Percentiles rank a stretch among this genome's conserved stretches.
Conservation (phyloP, 371 early-diverging fungal species). For the Sporodiniella umbellata region DNA sequence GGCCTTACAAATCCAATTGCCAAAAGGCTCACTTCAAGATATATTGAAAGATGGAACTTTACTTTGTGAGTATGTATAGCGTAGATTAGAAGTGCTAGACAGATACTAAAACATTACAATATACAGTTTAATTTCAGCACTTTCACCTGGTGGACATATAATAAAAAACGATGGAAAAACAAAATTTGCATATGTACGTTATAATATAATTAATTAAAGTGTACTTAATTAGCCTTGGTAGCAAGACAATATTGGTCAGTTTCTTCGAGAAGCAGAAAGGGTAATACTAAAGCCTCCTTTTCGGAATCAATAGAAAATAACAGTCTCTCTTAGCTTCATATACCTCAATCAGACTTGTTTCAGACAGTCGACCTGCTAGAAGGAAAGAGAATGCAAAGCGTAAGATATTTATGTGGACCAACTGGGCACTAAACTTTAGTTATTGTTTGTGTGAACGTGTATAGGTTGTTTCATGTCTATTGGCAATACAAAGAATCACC, state of each 20-base stretch:
- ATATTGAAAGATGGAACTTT: slow-evolving; percentile 43
- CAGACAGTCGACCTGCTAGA: slow-evolving; percentile 93
- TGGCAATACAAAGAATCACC: slow-evolving; percentile 19
- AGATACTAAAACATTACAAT: not conserved
- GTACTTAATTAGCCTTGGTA: slow-evolving; percentile 14
- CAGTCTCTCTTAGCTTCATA: slow-evolving; percentile 64
- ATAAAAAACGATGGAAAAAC: slow-evolving; percentile 19
- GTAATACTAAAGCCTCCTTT: slow-evolving; percentile 24
- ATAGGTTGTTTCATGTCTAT: slow-evolving; percentile 13
- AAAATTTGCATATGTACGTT: slow-evolving; percentile 19
- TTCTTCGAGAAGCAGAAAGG: slow-evolving; percentile 57
- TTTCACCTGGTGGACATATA: slow-evolving; percentile 16
- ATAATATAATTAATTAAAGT: not conserved
- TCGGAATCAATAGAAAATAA: too few relatives aligned
- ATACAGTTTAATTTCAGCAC: slow-evolving; percentile 10
- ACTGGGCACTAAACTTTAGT: not conserved
- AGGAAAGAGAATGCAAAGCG: slow-evolving; percentile 82
- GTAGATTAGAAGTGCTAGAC: not conserved
- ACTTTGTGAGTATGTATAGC: slow-evolving; percentile 39
- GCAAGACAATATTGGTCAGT: slow-evolving; percentile 82
- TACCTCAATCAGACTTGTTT: slow-evolving; percentile 83
- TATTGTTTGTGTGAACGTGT: not conserved
- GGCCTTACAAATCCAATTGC: slow-evolving; percentile 20
- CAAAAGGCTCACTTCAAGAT: slow-evolving; percentile 28
- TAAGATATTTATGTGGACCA: slow-evolving; percentile 30